phyloP scores from a whole-genome alignment of 2,329 filamentous ascomycete genomes.

The Daldinia eschscholtzii region DNA sequence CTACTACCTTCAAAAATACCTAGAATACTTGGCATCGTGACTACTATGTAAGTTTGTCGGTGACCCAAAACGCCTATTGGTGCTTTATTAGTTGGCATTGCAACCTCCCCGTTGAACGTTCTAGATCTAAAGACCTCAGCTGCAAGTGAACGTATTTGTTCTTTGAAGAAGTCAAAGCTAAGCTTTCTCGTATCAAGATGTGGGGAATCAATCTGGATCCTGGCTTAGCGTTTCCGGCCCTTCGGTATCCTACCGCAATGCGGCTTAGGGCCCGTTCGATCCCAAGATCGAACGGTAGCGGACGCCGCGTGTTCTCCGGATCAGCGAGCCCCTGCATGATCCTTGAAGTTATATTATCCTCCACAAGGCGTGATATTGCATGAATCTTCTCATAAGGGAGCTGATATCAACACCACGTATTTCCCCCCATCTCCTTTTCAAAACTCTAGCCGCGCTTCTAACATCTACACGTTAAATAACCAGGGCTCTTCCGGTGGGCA shows the following conservation, averaged over 20 bases:
- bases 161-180: background rate
- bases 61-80: background rate
- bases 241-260: constrained; percentile 21
- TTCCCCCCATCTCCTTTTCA: background rate
- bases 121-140: background rate
- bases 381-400: background rate
- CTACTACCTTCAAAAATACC: background rate
- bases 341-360: constrained; percentile 3
- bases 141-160: background rate
- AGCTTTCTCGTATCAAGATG: constrained; percentile 9
- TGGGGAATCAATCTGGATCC: constrained; percentile 22
- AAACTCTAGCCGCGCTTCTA: constrained; percentile 3
- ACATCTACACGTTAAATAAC: background rate
- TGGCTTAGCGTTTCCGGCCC: constrained; percentile 26
- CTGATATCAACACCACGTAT: background rate
- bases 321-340: background rate
- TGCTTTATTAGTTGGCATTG: background rate
- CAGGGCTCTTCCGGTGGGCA: constrained; percentile 23
- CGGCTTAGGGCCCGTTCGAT: constrained; percentile 9
- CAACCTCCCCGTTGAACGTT: background rate
- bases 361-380: background rate
- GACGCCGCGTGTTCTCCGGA: background rate
- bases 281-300: background rate
- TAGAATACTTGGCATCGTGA: no score
- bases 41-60: background rate